These are phyloP conservation scores for Sideroxylon spinosum DNA, from an alignment of 179 eudicot species.

Conservation along the genomic window DNA sequence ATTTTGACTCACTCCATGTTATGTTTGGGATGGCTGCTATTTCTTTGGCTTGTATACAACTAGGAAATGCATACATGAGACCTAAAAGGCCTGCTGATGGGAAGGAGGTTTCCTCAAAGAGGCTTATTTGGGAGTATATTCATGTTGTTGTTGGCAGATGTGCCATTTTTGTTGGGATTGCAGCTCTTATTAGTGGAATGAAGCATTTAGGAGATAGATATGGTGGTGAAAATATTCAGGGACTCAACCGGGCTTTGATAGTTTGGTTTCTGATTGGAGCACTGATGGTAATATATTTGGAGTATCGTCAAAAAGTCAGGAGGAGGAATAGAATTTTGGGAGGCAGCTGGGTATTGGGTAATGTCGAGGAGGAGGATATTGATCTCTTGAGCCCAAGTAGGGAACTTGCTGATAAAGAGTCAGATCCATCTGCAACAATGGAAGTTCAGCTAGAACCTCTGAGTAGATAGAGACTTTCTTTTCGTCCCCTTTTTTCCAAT, in stretches of 20 bases:
- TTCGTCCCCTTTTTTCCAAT: neutral
- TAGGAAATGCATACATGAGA: slow-evolving; percentile 65
- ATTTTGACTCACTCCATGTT: slow-evolving; percentile 59
- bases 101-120: slow-evolving; percentile 43
- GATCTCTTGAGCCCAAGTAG: slow-evolving; percentile 65
- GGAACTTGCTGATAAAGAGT: slow-evolving; percentile 43
- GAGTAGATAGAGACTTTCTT: slow-evolving; percentile 42
- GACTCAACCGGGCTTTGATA: slow-evolving; percentile 75
- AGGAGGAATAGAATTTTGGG: slow-evolving; percentile 35
- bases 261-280: slow-evolving; percentile 66
- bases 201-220: slow-evolving; percentile 87
- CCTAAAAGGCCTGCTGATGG: slow-evolving; percentile 63
- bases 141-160: slow-evolving; percentile 68
- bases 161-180: slow-evolving; percentile 61
- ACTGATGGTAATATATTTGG: slow-evolving; percentile 56
- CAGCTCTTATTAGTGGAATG: slow-evolving; percentile 81
- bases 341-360: slow-evolving; percentile 79
- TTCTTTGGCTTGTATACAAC: slow-evolving; percentile 61
- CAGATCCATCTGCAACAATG: slow-evolving; percentile 48
- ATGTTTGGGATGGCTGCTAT: slow-evolving; percentile 77
- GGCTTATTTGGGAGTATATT: slow-evolving; percentile 76
- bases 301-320: slow-evolving; percentile 49
- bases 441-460: slow-evolving; percentile 90
- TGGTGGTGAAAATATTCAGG: slow-evolving; percentile 57
- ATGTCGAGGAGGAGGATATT: slow-evolving; percentile 72